Evolutionary conservation across 345 rosid species (phyloP).

Genomic region (Citropsis articulata): DNA sequence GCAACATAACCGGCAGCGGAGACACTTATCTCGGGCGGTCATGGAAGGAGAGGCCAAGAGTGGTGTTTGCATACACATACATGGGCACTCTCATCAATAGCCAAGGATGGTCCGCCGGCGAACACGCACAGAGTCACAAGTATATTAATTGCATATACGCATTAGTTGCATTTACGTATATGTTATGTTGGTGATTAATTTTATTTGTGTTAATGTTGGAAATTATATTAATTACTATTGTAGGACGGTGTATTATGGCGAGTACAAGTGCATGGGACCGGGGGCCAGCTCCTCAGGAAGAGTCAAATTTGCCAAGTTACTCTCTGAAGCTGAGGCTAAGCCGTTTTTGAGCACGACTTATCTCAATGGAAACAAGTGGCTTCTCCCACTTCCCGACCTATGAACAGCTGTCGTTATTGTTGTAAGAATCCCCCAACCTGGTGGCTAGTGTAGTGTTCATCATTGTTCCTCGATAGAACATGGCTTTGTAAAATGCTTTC

Average conservation of each 20-base stretch:
- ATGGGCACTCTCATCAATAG: slow-evolving; percentile 23
- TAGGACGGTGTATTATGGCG: slow-evolving; percentile 29
- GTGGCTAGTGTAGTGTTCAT: too few species aligned
- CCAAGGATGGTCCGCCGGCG: slow-evolving; percentile 24
- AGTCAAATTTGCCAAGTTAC: slow-evolving; percentile 20
- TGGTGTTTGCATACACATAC: slow-evolving; percentile 29
- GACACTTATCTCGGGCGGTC: slow-evolving; percentile 32
- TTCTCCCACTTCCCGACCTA: slow-evolving; percentile 23
- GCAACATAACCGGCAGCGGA: slow-evolving; percentile 24
- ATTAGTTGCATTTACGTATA: background rate
- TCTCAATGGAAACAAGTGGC: slow-evolving; percentile 29
- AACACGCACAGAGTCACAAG: slow-evolving; percentile 4
- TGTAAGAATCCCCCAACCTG: too few species aligned
- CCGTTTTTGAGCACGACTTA: slow-evolving; percentile 31
- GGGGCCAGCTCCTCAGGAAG: slow-evolving; percentile 11
- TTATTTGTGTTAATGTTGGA: background rate
- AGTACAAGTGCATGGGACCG: slow-evolving; percentile 29
- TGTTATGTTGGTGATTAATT: background rate
- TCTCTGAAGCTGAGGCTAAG: slow-evolving; percentile 18
- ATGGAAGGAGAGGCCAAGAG: slow-evolving; percentile 29
- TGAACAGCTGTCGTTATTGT: background rate
- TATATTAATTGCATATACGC: background rate
- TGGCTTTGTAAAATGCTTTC: too few species aligned
- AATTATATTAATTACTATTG: background rate
- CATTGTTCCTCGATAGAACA: too few species aligned